Conservation (phyloP, 2,329 filamentous ascomycete genomes). For the Tolypocladium sp. region DNA sequence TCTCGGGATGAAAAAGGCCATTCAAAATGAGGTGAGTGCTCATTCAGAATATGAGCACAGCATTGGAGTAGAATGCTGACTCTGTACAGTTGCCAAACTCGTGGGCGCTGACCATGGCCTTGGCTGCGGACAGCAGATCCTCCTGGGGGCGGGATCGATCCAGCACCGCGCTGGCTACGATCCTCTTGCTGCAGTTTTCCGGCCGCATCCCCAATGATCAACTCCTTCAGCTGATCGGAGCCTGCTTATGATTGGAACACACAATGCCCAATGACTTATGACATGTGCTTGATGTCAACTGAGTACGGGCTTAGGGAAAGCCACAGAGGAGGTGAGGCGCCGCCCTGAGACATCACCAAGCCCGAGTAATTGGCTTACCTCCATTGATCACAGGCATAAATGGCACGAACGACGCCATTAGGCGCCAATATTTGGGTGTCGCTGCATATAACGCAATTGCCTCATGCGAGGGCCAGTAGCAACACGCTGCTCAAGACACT, state of each 20-base stretch:
- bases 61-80: background rate
- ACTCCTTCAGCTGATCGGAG: slow-evolving; percentile 13
- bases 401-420: background rate
- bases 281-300: background rate
- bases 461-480: background rate
- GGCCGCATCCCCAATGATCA: slow-evolving; percentile 15
- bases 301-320: background rate
- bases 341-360: background rate
- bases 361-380: background rate
- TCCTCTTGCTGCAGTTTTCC: slow-evolving; percentile 14
- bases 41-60: background rate
- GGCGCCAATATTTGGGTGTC: background rate
- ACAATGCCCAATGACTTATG: background rate
- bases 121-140: slow-evolving; percentile 7
- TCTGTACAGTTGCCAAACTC: slow-evolving; percentile 12
- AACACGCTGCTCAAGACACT: background rate
- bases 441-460: background rate
- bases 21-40: slow-evolving; percentile 13
- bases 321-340: background rate
- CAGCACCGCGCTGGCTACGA: slow-evolving; percentile 14
- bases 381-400: background rate
- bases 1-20: slow-evolving; percentile 8
- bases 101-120: slow-evolving; percentile 15
- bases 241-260: slow-evolving; percentile 11
- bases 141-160: slow-evolving; percentile 13